Conservation (phyloP, 2,329 filamentous ascomycete species). For the Aspergillus versicolor region DNA sequence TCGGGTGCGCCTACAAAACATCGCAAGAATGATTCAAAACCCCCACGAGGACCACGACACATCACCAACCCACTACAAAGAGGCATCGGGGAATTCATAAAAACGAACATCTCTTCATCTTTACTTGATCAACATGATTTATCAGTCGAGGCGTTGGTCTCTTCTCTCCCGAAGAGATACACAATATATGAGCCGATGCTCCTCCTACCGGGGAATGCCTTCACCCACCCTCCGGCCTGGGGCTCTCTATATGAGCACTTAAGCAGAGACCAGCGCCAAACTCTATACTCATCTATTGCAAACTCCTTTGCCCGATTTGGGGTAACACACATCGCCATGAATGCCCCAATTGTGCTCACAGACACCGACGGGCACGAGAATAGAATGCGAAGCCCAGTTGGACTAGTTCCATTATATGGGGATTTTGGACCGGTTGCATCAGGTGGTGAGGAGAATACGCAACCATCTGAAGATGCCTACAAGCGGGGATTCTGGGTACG, state of each 20-base stretch:
- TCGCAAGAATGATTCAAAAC: constrained; percentile 4
- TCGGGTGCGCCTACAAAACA: background rate
- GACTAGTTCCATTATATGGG: constrained; percentile 69
- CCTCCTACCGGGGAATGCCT: constrained; percentile 53
- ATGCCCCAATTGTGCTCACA: constrained; percentile 53
- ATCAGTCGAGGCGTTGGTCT: constrained; percentile 14
- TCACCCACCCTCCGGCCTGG: constrained; percentile 35
- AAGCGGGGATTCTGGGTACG: constrained; percentile 72
- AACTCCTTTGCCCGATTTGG: constrained; percentile 36
- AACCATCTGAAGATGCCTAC: constrained; percentile 56
- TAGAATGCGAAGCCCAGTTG: constrained; percentile 69
- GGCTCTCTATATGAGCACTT: constrained; percentile 29
- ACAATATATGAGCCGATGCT: constrained; percentile 59
- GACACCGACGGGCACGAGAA: constrained; percentile 55
- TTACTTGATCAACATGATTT: constrained; percentile 17
- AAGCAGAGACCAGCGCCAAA: constrained; percentile 26
- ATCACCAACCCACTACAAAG: constrained; percentile 31
- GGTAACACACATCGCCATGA: constrained; percentile 59
- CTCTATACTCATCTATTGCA: constrained; percentile 45
- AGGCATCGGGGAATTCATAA: constrained; percentile 33
- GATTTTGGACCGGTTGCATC: constrained; percentile 62
- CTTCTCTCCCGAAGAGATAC: constrained; percentile 46
- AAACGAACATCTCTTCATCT: constrained; percentile 18
- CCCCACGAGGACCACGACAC: constrained; percentile 4
- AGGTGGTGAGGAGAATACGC: constrained; percentile 18